Conservation (phyloP, 805 yeast species). For the Saccharomyces eubayanus region DNA sequence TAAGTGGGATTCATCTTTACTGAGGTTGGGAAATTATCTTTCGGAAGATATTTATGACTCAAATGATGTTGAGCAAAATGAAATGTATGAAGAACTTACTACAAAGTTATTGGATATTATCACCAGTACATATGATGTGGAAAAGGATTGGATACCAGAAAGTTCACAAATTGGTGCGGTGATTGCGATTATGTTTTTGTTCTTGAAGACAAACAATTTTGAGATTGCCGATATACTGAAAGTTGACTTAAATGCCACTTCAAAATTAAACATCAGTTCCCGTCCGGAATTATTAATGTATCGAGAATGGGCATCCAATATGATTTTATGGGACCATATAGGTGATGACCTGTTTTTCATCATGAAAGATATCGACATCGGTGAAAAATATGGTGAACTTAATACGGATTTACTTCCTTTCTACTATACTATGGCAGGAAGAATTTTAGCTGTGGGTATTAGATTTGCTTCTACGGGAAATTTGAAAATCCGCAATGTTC, state of each 20-base stretch:
- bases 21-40: not conserved
- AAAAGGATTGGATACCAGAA: conserved; percentile 26
- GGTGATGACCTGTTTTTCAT: conserved; percentile 32
- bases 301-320: conserved; percentile 51
- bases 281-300: conserved; percentile 72
- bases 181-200: conserved; percentile 66
- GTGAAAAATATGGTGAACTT: conserved; percentile 19
- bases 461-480: conserved; percentile 66
- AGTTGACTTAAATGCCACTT: conserved; percentile 51
- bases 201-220: conserved; percentile 54
- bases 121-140: conserved; percentile 15
- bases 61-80: conserved; percentile 4
- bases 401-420: conserved; percentile 56
- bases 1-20: conserved; percentile 35
- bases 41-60: conserved; percentile 1
- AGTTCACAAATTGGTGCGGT: conserved; percentile 58
- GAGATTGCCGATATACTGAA: conserved; percentile 44
- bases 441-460: conserved; percentile 65
- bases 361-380: conserved; percentile 9
- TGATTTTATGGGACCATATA: conserved; percentile 69
- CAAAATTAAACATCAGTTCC: conserved; percentile 5
- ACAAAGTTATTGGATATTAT: conserved; percentile 14
- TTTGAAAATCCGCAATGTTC: conserved; percentile 42
- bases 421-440: conserved; percentile 64
- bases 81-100: conserved; percentile 3